Conservation (phyloP, 2,329 filamentous ascomycete genomes). For the Geoglossum cookeanum region DNA sequence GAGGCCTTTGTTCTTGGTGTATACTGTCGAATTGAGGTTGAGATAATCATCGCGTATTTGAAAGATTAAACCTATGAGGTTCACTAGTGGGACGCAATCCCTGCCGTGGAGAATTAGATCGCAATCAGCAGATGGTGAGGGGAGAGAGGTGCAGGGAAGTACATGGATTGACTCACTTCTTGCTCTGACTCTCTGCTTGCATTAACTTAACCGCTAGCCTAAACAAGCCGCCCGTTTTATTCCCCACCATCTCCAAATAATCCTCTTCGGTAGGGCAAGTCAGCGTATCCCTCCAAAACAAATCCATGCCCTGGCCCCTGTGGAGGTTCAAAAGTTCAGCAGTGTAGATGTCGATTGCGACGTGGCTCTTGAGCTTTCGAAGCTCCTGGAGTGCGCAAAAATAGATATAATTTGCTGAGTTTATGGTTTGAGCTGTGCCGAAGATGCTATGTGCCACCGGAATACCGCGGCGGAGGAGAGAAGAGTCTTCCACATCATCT, state of each 20-base stretch:
- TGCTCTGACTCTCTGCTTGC: slow-evolving; percentile 47
- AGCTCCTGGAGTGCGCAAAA: slow-evolving; percentile 63
- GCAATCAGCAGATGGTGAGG: not conserved
- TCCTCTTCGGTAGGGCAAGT: slow-evolving; percentile 73
- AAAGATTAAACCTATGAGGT: slow-evolving; percentile 68
- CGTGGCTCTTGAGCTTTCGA: slow-evolving; percentile 47
- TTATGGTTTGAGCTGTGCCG: slow-evolving; percentile 74
- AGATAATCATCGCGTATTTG: slow-evolving; percentile 90
- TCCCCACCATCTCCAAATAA: slow-evolving; percentile 85
- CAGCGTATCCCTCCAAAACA: slow-evolving; percentile 74
- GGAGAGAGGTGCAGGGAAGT: not conserved
- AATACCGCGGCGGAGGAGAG: slow-evolving; percentile 53
- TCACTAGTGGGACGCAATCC: slow-evolving; percentile 70
- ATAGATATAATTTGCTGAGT: slow-evolving; percentile 79
- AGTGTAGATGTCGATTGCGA: slow-evolving; percentile 50
- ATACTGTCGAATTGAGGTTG: slow-evolving; percentile 47
- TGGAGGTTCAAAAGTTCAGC: slow-evolving; percentile 75
- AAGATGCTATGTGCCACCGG: slow-evolving; percentile 75
- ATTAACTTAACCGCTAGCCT: slow-evolving; percentile 71
- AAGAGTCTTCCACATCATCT: slow-evolving; percentile 76
- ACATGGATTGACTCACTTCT: slow-evolving; percentile 18
- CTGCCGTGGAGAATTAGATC: slow-evolving; percentile 14
- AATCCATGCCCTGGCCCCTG: slow-evolving; percentile 74
- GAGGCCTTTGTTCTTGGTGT: slow-evolving; percentile 77
- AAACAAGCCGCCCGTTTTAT: slow-evolving; percentile 81